Base-by-base conservation (phyloP, 345 rosid species). In the Syzygium aqueum region DNA sequence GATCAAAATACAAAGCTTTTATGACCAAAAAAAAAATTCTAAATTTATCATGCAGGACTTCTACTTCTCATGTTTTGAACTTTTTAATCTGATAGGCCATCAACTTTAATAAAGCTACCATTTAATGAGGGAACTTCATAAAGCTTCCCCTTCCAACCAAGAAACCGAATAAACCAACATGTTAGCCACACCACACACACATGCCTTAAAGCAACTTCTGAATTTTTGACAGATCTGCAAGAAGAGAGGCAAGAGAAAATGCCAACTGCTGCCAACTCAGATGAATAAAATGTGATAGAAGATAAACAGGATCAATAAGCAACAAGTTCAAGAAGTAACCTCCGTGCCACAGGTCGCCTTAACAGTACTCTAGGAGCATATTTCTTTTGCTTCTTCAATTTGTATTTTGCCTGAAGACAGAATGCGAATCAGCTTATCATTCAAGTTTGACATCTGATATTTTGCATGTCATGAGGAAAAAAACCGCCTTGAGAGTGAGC, bases 361-460 rank as follows among this genome's bases (percentile, higher is more conserved):
- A 95, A 85, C 90, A 96, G 96, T 67, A 97, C 89, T 92, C 88
- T 94, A 65, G 99, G 99, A 7, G 99, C 98, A 93, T 97, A 97
- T 80, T 97, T 96, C 93, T 97, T 97, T 92, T 96, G 98, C 90
- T 96, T 97, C 89, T 94, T 97, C 87, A 93, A 89, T 93, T 89
- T 94, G 90, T 97, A 96, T 89, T 97, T 96, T 90, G 96, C 99
- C 99, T 97, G 91, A 86, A 88, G 37, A 91, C 5, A 85, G 80
- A 78, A 46, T 37, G n/a, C 28, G 63, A 77, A 80, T 87, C 78
- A 89, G 85, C 56, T 67, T 21, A 56, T 5, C 80, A 56, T 65
- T 57, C 85, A 87, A 51, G 53, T 22, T 50, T 43, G 25, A 46
- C 25, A 52, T 25, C 77, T 27, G 49, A 50, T 28, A 65, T 49